Evolutionary conservation across 169 alveolate genomes (phyloP).

Genomic region (Neospora caninum): DNA sequence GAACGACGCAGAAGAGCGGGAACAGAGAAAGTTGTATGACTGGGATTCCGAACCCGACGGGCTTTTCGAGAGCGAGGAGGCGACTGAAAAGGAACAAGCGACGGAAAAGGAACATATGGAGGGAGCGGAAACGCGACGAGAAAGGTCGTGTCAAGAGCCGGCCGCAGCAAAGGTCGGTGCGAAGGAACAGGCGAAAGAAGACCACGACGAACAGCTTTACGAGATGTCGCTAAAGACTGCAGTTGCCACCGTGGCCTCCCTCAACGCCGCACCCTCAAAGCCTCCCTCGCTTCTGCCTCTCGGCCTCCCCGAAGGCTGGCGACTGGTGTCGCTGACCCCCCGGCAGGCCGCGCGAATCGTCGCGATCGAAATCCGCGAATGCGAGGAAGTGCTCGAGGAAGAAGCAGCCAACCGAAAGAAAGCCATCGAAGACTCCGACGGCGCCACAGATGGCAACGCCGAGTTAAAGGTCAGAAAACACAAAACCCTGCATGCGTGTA

Average conservation of each 20-base stretch:
- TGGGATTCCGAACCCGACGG: neutral
- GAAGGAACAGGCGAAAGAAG: too few species aligned
- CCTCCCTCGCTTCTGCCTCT: neutral
- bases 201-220: neutral
- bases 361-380: neutral
- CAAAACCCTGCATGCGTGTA: too few species aligned
- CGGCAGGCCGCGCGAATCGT: constrained; percentile 17
- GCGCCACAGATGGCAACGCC: neutral
- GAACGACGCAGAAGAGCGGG: neutral
- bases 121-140: neutral
- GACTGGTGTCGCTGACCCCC: neutral
- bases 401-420: neutral
- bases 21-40: neutral
- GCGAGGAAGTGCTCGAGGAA: constrained; percentile 20
- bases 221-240: neutral
- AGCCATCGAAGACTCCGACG: neutral
- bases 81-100: neutral
- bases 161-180: too few species aligned
- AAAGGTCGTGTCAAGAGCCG: neutral
- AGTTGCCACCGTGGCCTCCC: neutral
- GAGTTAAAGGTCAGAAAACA: neutral
- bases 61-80: neutral
- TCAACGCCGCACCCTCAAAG: neutral
- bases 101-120: neutral
- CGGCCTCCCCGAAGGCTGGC: constrained; percentile 19